Conservation (phyloP, 2,329 filamentous ascomycete species). For the Elsinoe batatas region DNA sequence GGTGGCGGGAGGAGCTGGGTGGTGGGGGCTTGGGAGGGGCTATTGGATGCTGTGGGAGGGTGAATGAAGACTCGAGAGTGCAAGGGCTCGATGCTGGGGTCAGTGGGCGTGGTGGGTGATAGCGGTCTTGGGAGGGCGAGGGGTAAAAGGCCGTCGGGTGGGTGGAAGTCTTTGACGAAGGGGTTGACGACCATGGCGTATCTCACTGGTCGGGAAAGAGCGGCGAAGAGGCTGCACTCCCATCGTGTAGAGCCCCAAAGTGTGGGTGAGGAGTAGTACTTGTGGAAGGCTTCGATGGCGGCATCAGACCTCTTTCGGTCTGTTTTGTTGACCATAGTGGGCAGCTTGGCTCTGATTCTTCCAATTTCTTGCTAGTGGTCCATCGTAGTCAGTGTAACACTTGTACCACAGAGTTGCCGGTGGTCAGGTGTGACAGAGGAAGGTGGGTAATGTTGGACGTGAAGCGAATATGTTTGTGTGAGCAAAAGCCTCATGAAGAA, state of each 20-base stretch:
- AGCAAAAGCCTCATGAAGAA: no score
- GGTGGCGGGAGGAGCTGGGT: not conserved
- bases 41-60: not conserved
- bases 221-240: constrained; percentile 21
- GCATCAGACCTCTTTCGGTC: constrained; percentile 13
- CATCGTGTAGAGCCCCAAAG: constrained; percentile 20
- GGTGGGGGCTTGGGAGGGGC: no score
- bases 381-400: no score
- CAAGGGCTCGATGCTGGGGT: not conserved
- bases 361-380: no score
- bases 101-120: not conserved
- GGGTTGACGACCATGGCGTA: not conserved
- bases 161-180: not conserved
- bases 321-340: not conserved
- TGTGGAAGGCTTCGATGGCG: constrained; percentile 23
- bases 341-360: not conserved
- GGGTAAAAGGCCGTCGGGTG: not conserved
- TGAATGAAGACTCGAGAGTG: no score
- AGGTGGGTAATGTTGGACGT: no score
- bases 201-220: constrained; percentile 16
- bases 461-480: no score
- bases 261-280: constrained; percentile 21
- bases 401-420: no score
- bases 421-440: no score
- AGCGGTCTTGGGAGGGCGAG: not conserved